Base-by-base conservation (phyloP, 2,329 filamentous ascomycete species). In the Cercospora sp. region DNA sequence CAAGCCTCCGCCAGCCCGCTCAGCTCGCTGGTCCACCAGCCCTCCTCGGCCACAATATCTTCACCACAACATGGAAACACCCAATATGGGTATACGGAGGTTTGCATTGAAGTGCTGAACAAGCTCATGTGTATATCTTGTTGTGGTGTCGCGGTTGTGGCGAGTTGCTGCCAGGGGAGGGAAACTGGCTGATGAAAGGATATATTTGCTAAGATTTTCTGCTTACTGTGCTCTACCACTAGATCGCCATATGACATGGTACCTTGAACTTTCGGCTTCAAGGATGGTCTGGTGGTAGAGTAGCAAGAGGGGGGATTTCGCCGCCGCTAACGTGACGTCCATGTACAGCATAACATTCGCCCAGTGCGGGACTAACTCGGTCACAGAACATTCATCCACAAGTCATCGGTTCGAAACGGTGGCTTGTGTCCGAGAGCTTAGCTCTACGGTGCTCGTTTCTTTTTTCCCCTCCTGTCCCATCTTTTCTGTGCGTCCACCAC, bases 161-260 rank as follows among this genome's bases (percentile, higher is more conserved):
- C 40, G 40, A 66, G 30, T 61, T 65, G 59, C 51, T 42, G 63
- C 62, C 18, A 30, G 55, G 30, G 59, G 51, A 63, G 68, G 62
- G 57, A 63, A 60, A 45, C 42, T 53, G 12, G 36, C 16, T 20
- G 20, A 31, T 20, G 23, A 55, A 48, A 6, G 16, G 10, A 55
- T 63, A 63, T 36, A 53, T 63, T 33, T 28, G 28, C 9, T 4
- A 23, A 30, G 23, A 55, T 36, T 7, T 26, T 16, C 28, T 40
- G 45, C 45, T 63, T 23, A 63, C 42, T 51, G 4, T 5, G 4
- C 23, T 31, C 36, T 20, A 5, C 16, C 60, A 62, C 60, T 33
- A 48, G 60, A 9, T 51, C 60, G 36, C 9, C 23, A 18, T 26
- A 62, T 8, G 4, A 13, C 31, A 6, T 33, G 18, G 3, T 4